Percentiles rank a stretch among this genome's conserved stretches.
These are phyloP conservation scores for Debaryomycetaceae sp. DNA, from an alignment of 1,139 yeast species.

Conservation along the genomic window DNA sequence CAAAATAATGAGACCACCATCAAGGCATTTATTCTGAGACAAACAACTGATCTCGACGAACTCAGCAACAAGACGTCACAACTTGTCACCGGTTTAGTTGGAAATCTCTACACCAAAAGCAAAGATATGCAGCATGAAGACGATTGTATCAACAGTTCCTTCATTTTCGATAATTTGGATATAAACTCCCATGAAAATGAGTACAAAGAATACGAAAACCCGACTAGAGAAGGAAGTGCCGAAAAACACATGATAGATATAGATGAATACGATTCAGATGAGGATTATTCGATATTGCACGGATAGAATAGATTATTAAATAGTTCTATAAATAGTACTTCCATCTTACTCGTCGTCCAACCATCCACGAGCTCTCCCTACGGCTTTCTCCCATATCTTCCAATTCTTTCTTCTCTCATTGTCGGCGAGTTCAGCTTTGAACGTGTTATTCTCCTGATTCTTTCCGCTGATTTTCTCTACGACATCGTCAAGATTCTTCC, in stretches of 20 bases:
- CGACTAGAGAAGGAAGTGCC: not conserved
- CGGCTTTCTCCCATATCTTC: conserved; percentile 80
- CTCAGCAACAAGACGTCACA: conserved; percentile 20
- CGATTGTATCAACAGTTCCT: conserved; percentile 22
- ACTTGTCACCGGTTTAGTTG: conserved; percentile 16
- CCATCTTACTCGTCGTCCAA: conserved; percentile 37
- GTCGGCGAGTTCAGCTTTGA: conserved; percentile 58
- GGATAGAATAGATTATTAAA: not conserved
- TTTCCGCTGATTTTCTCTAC: conserved; percentile 29
- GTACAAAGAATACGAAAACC: not conserved
- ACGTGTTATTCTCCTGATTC: conserved; percentile 38
- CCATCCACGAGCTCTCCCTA: conserved; percentile 79
- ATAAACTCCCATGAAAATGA: not conserved
- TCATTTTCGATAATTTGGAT: conserved; percentile 22
- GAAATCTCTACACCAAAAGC: conserved; percentile 14
- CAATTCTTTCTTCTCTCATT: conserved; percentile 61
- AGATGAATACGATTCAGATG: conserved; percentile 9
- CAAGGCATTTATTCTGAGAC: conserved; percentile 7
- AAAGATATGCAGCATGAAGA: conserved; percentile 5
- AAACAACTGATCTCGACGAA: conserved; percentile 18
- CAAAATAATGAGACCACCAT: conserved; percentile 9
- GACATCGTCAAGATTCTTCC: conserved; percentile 74
- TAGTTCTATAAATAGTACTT: not conserved
- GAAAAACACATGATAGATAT: conserved; percentile 10
- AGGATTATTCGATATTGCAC: not conserved